Evolutionary conservation across 805 yeast genomes (phyloP).

Genomic region (Debaryomyces castellii): DNA sequence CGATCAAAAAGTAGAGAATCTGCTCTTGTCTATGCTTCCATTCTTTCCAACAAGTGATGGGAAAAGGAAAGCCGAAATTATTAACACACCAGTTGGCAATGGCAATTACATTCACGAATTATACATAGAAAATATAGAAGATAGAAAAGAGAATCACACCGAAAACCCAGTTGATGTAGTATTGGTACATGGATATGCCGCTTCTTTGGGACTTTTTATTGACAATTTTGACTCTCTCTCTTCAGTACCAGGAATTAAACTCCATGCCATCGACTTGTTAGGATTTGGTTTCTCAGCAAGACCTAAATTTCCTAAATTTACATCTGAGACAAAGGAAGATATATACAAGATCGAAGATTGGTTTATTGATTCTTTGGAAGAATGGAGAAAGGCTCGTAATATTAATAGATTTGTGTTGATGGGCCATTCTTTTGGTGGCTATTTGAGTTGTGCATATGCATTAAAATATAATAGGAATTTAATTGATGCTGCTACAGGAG

Average conservation of each 20-base stretch:
- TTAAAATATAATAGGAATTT: constrained; percentile 35
- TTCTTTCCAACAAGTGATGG: constrained; percentile 57
- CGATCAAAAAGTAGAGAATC: constrained; percentile 30
- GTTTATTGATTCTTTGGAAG: constrained; percentile 44
- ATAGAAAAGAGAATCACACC: constrained; percentile 25
- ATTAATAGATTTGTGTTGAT: constrained; percentile 34
- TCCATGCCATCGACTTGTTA: constrained; percentile 70
- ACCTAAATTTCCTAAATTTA: constrained; percentile 42
- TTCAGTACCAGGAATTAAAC: constrained; percentile 50
- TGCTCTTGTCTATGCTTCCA: constrained; percentile 56
- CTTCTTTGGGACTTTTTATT: constrained; percentile 80
- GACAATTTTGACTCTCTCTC: constrained; percentile 58
- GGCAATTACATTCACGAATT: constrained; percentile 76
- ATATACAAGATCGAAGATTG: constrained; percentile 39
- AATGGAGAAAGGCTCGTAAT: constrained; percentile 39
- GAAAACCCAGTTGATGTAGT: constrained; percentile 51
- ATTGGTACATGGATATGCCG: constrained; percentile 90
- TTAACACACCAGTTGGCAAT: constrained; percentile 56
- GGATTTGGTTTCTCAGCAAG: constrained; percentile 73
- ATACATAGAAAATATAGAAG: constrained; percentile 49
- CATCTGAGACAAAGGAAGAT: constrained; percentile 30
- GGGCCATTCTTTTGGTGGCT: constrained; percentile 49
- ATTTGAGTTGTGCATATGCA: constrained; percentile 42
- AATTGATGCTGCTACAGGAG: constrained; percentile 16
- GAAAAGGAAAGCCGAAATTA: constrained; percentile 43